These are phyloP conservation scores for Globisporangium spinosum DNA, from an alignment of 352 stramenopile genomes.

Conservation along the genomic window DNA sequence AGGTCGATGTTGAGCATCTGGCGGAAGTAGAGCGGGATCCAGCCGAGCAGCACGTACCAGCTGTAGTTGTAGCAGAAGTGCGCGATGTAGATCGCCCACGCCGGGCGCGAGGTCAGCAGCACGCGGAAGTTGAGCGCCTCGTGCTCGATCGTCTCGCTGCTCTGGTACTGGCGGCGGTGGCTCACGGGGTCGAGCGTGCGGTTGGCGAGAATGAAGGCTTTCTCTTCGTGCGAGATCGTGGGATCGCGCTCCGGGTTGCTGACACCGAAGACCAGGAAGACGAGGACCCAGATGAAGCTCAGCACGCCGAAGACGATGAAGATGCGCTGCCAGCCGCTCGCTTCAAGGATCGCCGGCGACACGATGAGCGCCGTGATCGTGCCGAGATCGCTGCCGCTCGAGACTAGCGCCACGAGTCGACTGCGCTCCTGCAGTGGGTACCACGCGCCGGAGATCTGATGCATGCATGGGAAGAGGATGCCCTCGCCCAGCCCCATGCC, in stretches of 20 bases:
- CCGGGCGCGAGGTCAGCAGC: slow-evolving; percentile 57
- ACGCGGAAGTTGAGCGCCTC: slow-evolving; percentile 63
- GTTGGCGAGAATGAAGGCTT: slow-evolving; percentile 62
- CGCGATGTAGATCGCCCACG: slow-evolving; percentile 82
- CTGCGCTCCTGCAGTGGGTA: slow-evolving; percentile 81
- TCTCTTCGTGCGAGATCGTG: slow-evolving; percentile 53
- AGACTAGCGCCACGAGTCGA: slow-evolving; percentile 73
- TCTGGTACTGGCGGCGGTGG: slow-evolving; percentile 36
- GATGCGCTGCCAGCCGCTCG: slow-evolving; percentile 65
- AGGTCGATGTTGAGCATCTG: slow-evolving; percentile 77
- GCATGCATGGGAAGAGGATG: slow-evolving; percentile 87
- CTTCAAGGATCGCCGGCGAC: slow-evolving; percentile 63
- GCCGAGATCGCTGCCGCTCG: slow-evolving; percentile 75
- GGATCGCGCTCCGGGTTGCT: slow-evolving; percentile 66
- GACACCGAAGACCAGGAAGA: slow-evolving; percentile 53
- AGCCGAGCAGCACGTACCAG: slow-evolving; percentile 85
- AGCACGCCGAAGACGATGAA: slow-evolving; percentile 74
- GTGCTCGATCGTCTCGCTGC: slow-evolving; percentile 33
- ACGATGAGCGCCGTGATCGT: slow-evolving; percentile 78
- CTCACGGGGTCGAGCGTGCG: slow-evolving; percentile 45
- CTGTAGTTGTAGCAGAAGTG: slow-evolving; percentile 89
- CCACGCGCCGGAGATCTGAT: slow-evolving; percentile 81
- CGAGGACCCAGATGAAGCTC: slow-evolving; percentile 72
- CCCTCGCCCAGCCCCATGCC: slow-evolving; percentile 85
- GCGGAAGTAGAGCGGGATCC: slow-evolving; percentile 87